Base-by-base conservation (phyloP, 2,329 filamentous ascomycete species). In the Drechslerella stenobrocha region DNA sequence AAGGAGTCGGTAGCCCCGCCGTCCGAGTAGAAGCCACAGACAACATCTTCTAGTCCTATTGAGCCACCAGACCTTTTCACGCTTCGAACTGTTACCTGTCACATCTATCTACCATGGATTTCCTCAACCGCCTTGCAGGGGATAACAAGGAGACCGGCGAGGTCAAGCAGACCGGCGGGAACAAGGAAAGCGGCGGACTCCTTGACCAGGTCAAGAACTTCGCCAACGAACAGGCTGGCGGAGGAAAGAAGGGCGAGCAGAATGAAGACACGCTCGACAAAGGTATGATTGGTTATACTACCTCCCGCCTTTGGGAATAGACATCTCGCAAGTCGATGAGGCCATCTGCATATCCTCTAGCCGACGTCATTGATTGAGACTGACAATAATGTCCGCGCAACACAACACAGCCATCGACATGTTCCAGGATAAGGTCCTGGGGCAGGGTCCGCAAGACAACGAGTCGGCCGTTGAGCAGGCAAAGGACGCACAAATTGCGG, bases 191-290 rank as follows among this genome's bases (percentile, higher is more conserved):
- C 70, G 75, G 77, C 72, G 78, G 77, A 70, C 74, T 76, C 70
- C 75, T 76, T 34, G 71, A 70, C 57, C 61, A 76, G 70, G 72
- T 55, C 20, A 22, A 28, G 3, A 44, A 24, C 24, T 52, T 47
- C 79, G 52, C 91, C 65, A 89, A 92, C 79, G 75, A 77, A 61
- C 80, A 85, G 71, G 87, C 86, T 18, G 89, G 89, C 32, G 89
- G 89, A 53, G 89, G 89, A 34, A 77, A 77, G 30, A 79, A 88
- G 76, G 84, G 86, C 75, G 89, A 92, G 82, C 86, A 89, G 82
- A 87, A 90, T 72, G 88, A 93, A 77, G 88, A 92, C 74, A 78
- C 76, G n/a, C 82, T 93, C 52, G 89, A 93, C 79, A 93, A 93
- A 79, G 86, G 88, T 89, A 75, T 48, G 73, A 67, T 32, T 6